phyloP scores from a whole-genome alignment of 1,284 basidiomycete species.

The Tilletia setariae region DNA sequence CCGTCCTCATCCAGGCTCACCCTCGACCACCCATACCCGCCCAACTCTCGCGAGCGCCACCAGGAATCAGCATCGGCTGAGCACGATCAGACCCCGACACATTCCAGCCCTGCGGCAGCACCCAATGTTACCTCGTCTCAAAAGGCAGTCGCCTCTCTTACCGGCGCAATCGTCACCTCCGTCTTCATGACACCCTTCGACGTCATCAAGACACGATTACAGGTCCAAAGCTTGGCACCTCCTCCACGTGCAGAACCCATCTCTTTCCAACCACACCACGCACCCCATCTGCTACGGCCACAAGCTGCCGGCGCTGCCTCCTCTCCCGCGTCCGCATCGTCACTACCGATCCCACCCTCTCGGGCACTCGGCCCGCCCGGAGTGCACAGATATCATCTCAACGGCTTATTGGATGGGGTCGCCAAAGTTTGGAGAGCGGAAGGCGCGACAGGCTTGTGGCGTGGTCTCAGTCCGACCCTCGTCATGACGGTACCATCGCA shows the following conservation, averaged over 20 bases:
- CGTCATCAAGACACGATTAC: constrained; percentile 86
- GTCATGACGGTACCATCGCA: constrained; percentile 84
- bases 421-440: constrained; percentile 44
- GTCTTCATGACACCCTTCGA: constrained; percentile 92
- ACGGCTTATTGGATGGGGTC: constrained; percentile 48
- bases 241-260: constrained; percentile 32
- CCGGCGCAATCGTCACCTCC: constrained; percentile 75
- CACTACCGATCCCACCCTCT: background rate
- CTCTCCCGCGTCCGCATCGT: background rate
- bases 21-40: background rate
- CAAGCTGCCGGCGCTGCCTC: background rate
- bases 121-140: constrained; percentile 58
- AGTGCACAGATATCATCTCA: constrained; percentile 29
- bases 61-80: background rate
- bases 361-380: background rate
- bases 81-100: no score
- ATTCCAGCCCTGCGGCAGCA: background rate
- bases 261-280: constrained; percentile 34
- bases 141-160: constrained; percentile 74
- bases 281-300: constrained; percentile 19
- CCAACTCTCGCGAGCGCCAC: background rate
- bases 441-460: constrained; percentile 48
- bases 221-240: constrained; percentile 63
- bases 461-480: constrained; percentile 50
- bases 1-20: background rate